Conservation (phyloP, 306 rosid genomes). For the Dryas alaskensis region DNA sequence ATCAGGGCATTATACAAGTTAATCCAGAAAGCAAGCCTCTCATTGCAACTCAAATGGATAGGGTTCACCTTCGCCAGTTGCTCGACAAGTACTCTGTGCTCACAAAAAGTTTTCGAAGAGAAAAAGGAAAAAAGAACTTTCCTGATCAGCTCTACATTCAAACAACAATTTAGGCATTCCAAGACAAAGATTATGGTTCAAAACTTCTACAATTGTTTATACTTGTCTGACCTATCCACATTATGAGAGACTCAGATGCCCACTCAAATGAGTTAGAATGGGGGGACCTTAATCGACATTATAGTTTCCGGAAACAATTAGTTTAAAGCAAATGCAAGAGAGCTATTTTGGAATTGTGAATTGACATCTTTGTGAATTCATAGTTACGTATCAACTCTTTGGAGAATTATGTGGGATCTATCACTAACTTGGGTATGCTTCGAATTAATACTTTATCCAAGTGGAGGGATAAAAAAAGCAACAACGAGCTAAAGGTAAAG, state of each 20-base stretch:
- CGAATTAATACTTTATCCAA: not conserved
- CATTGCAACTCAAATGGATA: conserved; percentile 49
- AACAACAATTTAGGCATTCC: conserved; percentile 1
- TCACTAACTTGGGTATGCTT: not conserved
- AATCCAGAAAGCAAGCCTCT: conserved; percentile 78
- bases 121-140: not conserved
- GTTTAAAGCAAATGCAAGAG: not conserved
- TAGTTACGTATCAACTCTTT: not conserved
- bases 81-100: conserved; percentile 68
- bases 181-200: conserved; percentile 1
- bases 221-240: not conserved
- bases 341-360: not conserved
- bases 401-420: not conserved
- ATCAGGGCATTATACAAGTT: conserved; percentile 70
- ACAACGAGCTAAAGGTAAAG: not conserved
- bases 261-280: not conserved
- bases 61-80: conserved; percentile 73
- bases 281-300: too few relatives aligned
- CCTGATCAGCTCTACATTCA: conserved; percentile 6
- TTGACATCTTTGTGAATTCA: not conserved
- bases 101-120: conserved; percentile 11
- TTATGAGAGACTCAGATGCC: not conserved
- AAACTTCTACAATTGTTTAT: not conserved
- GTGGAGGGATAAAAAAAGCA: not conserved
- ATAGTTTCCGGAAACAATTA: not conserved